Base-by-base conservation (phyloP, 768 basidiomycete genomes). In the Suillus ampliporus region DNA sequence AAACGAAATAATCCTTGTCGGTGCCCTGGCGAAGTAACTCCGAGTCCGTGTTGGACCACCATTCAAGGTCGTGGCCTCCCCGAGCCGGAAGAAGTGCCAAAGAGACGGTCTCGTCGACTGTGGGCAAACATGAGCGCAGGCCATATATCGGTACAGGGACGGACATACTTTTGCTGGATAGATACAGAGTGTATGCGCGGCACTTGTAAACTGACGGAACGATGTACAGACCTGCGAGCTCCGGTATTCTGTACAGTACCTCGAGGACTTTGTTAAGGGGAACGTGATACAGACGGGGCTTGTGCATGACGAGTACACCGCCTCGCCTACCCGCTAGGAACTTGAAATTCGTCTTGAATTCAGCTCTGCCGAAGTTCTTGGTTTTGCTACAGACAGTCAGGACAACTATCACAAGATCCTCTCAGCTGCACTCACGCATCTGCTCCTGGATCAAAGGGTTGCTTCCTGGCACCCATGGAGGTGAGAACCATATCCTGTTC, bases 171-270 rank as follows among this genome's bases (percentile, higher is more conserved):
- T 71, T 76, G 57, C 71, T 64, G 26, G 73, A 74, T 23, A 76
- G 68, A 31, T 75, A 80, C 71, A 77, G 71, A 53, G 70, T 69
- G 23, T 65, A 72, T 1, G 78, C 79, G 17, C 75, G 77, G 57
- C 76, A 80, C 10, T 63, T 13, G 57, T 77, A 63, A 0, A 68
- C 40, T 57, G 64, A 68, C 0, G 79, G 77, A 58, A 79, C 77
- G 58, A 79, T 67, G 50, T 44, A 70, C 61, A 71, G 76, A 68
- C 70, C 67, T 15, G 56, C 64, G 26, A 79, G 67, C 8, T 17
- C 57, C 1, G 71, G 74, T 2, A 76, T 62, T 8, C 58, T 58
- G 34, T 71, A 69, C 41, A 80, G 69, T 0, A 56, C 52, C 1
- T 71, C 65, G 40, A 79, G 69, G 41, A 77, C 35, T 54, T 65